These are phyloP conservation scores for Lactarius evosmus DNA, from an alignment of 768 basidiomycete genomes.

Conservation along the genomic window DNA sequence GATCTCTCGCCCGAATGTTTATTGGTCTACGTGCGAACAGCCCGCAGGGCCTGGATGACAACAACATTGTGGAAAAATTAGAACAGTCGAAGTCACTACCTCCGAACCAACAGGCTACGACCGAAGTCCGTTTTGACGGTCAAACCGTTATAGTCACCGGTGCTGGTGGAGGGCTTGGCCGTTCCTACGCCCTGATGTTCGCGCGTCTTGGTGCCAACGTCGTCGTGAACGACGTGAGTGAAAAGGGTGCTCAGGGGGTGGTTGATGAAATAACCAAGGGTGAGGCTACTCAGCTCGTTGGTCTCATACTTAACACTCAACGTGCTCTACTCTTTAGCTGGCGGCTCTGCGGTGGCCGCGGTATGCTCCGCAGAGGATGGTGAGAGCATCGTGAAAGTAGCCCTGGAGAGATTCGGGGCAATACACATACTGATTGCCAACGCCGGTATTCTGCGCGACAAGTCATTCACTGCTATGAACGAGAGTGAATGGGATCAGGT, in stretches of 20 bases:
- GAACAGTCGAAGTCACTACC: conserved; percentile 60
- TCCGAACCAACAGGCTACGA: conserved; percentile 63
- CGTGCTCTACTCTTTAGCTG: conserved; percentile 46
- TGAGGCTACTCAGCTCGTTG: conserved; percentile 33
- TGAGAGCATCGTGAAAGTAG: conserved; percentile 81
- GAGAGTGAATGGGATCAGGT: conserved; percentile 95
- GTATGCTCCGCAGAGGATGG: conserved; percentile 91
- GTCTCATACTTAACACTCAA: background rate
- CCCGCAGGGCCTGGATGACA: conserved; percentile 61
- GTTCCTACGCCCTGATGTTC: conserved; percentile 90
- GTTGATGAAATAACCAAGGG: conserved; percentile 84
- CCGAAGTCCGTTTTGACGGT: conserved; percentile 76
- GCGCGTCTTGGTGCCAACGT: conserved; percentile 93
- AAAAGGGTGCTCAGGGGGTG: conserved; percentile 77
- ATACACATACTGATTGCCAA: conserved; percentile 90
- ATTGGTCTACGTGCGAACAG: conserved; percentile 38
- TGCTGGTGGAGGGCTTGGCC: conserved; percentile 90
- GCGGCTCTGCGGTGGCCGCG: conserved; percentile 82
- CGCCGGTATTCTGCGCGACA: conserved; percentile 92
- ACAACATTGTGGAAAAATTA: conserved; percentile 58
- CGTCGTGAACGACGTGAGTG: conserved; percentile 91
- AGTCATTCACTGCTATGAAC: conserved; percentile 85
- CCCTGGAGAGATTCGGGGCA: conserved; percentile 80
- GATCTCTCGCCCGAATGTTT: conserved; percentile 6
- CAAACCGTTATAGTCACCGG: conserved; percentile 95